Evolutionary conservation across 352 stramenopile species (phyloP).

Genomic region (Pythium diclinum): DNA sequence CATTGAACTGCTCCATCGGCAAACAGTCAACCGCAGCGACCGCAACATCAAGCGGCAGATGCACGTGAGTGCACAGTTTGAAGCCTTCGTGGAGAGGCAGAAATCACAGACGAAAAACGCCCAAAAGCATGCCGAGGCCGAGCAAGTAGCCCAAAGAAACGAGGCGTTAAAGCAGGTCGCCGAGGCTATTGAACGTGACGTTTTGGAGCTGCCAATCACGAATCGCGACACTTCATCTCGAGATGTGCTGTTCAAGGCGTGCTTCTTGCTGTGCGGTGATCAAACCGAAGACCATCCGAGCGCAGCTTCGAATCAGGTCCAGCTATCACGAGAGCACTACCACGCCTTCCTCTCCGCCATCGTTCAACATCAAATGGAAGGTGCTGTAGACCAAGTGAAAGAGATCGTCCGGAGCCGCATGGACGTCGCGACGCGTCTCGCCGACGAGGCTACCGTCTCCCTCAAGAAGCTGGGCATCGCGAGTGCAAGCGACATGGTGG

Average conservation of each 20-base stretch:
- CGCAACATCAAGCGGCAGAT: constrained; percentile 43
- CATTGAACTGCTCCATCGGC: constrained; percentile 44
- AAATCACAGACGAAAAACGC: neutral
- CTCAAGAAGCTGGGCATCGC: constrained; percentile 1
- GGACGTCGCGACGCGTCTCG: neutral
- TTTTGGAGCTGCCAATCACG: constrained; percentile 45
- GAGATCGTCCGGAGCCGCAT: constrained; percentile 17
- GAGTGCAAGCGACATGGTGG: constrained; percentile 9
- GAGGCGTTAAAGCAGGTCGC: constrained; percentile 28
- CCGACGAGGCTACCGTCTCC: neutral
- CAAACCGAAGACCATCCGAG: neutral
- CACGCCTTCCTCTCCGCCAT: constrained; percentile 12
- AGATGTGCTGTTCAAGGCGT: constrained; percentile 56
- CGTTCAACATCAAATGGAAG: neutral
- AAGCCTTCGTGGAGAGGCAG: constrained; percentile 28
- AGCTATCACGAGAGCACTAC: constrained; percentile 12
- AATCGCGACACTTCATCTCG: constrained; percentile 11
- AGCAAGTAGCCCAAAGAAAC: neutral
- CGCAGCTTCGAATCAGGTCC: neutral
- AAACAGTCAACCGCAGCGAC: constrained; percentile 39
- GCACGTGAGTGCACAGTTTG: constrained; percentile 40
- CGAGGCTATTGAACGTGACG: constrained; percentile 35
- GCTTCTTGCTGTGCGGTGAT: constrained; percentile 34
- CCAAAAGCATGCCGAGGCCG: neutral
- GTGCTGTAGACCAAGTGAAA: constrained; percentile 9